Evolutionary conservation across 768 basidiomycete species (phyloP).

Genomic region (Pisolithus tinctorius): DNA sequence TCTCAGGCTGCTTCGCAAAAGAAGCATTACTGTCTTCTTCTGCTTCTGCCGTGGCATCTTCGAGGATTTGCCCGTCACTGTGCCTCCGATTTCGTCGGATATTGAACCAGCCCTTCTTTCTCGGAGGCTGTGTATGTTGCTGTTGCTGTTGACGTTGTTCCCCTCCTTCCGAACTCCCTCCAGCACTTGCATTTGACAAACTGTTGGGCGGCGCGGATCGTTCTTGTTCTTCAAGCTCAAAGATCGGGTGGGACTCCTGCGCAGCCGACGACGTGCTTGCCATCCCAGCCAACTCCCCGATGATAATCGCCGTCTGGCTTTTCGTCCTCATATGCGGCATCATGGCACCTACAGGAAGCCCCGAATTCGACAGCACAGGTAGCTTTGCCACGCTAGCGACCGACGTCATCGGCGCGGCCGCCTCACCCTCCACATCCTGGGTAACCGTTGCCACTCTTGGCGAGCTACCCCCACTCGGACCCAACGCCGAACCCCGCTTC

Average conservation of each 20-base stretch:
- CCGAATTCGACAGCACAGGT: conserved; percentile 25
- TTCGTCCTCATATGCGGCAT: conserved; percentile 66
- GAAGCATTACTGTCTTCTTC: conserved; percentile 21
- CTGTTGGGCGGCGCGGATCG: conserved; percentile 1
- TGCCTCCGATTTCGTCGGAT: conserved; percentile 52
- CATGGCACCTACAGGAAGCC: conserved; percentile 57
- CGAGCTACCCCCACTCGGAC: conserved; percentile 11
- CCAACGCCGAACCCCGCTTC: conserved; percentile 25
- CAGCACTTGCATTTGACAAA: conserved; percentile 12
- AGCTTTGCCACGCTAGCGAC: conserved; percentile 40
- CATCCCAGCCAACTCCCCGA: conserved; percentile 40
- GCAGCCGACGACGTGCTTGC: conserved; percentile 10
- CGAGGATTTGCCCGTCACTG: conserved; percentile 44
- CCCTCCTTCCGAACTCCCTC: conserved; percentile 36
- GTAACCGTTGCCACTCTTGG: conserved; percentile 16
- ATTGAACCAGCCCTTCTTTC: conserved; percentile 68
- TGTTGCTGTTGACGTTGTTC: conserved; percentile 14
- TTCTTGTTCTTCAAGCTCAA: conserved; percentile 9
- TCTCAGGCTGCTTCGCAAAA: conserved; percentile 28
- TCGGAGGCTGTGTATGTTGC: conserved; percentile 23
- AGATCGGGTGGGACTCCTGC: conserved; percentile 17
- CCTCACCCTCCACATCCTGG: conserved; percentile 32
- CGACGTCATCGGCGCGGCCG: conserved; percentile 46
- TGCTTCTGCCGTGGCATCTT: conserved; percentile 15
- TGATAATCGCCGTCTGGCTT: conserved; percentile 83